Conservation (phyloP, 768 basidiomycete genomes). For the Rhodotorula kratochvilovae region DNA sequence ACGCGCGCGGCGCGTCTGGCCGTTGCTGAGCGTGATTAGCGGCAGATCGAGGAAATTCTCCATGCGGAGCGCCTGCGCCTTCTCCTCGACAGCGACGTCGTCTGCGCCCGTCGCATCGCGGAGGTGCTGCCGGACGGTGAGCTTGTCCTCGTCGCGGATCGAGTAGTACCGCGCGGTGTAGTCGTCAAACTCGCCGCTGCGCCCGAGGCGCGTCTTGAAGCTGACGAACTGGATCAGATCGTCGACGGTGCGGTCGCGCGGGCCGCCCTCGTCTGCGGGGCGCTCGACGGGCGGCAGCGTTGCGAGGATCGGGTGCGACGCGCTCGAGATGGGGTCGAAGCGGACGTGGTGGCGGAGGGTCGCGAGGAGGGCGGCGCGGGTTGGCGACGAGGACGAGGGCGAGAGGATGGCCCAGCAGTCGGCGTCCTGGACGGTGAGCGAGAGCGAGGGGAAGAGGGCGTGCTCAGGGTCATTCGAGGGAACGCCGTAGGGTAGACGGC, state of each 20-base stretch:
- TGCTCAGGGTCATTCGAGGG: conserved; percentile 13
- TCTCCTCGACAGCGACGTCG: conserved; percentile 52
- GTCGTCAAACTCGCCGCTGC: conserved; percentile 72
- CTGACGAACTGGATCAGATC: conserved; percentile 37
- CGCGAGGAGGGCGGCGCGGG: conserved; percentile 9
- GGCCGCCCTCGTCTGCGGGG: conserved; percentile 11
- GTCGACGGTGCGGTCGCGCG: conserved; percentile 20
- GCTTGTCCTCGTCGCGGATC: conserved; percentile 73
- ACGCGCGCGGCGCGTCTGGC: conserved; percentile 80
- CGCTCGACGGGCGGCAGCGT: conserved; percentile 5
- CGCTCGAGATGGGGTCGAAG: conserved; percentile 36
- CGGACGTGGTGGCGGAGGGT: conserved; percentile 23
- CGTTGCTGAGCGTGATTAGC: conserved; percentile 77
- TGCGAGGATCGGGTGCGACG: conserved; percentile 35
- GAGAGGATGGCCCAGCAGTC: conserved; percentile 34
- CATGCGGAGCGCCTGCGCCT: conserved; percentile 61
- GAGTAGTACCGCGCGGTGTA: conserved; percentile 85
- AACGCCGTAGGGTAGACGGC: conserved; percentile 30
- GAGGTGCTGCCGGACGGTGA: conserved; percentile 70
- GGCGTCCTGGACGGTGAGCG: conserved; percentile 13
- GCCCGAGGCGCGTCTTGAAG: conserved; percentile 39
- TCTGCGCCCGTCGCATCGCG: conserved; percentile 49
- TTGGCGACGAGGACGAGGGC: conserved; percentile 14
- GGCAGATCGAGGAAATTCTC: conserved; percentile 70
- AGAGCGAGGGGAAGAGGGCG: conserved; percentile 12